Evolutionary conservation across 179 eudicot species (phyloP), one percentile per base, ranked within the genome.

Genomic region (Vitellaria paradoxa): DNA sequence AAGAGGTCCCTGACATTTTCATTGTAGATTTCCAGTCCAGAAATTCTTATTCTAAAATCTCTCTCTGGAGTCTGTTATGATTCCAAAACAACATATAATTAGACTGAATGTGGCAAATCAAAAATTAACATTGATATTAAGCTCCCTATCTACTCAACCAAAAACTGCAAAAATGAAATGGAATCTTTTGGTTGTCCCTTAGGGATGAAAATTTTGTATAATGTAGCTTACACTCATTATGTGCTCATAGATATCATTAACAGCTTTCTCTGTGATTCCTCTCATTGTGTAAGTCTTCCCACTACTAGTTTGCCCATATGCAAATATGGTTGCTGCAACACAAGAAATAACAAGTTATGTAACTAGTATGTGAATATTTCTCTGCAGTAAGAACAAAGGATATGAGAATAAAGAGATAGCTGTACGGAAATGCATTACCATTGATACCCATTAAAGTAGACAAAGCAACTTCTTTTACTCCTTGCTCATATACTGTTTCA

Each of bases 291-390:
- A 95, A 62, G 99, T 95, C 80, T 95, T 95, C 60, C 99, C 99
- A 76, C 99, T 95, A 88, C 99, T 92, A 57, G 99, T 95, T 82
- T 91, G 99, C 55, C 98, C 99, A 75, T 95, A 93, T 70, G 99
- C 99, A 85, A 93, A 90, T 68, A 95, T 90, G 80, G 91, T 95
- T 42, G 97, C 97, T 93, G 86, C 65, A 42, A 42, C 45, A 42
- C 45, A 72, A 72, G 59, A 79, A 30, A 53, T 78, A 64, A 77
- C 57, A 20, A 42, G 5, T 42, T 42, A 42, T 42, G 5, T 42
- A 42, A 42, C 45, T 42, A 42, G 45, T 42, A 13, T 18, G 73
- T 15, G 30, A 50, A 23, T 37, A 12, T 40, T 55, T 37, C n/a
- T 42, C 45, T 5, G 45, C 5, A 42, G 45, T 42, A 42, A 42